Conservation (phyloP, 2,329 filamentous ascomycete genomes). For the Fusarium annulatum region DNA sequence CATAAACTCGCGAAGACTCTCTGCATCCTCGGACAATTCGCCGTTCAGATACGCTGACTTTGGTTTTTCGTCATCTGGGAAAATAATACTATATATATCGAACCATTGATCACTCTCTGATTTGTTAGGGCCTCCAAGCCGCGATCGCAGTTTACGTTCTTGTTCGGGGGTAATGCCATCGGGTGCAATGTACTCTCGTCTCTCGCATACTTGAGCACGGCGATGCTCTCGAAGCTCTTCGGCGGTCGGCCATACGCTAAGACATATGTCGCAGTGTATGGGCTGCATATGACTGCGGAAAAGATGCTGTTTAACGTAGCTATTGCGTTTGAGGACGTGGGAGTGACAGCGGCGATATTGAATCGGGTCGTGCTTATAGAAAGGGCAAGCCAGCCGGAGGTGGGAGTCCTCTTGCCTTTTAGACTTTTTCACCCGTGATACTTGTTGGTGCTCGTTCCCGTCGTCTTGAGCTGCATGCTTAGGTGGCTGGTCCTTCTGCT, state of each 20-base stretch:
- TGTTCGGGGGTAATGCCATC: neutral
- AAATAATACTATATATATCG: neutral
- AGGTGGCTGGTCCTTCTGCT: neutral
- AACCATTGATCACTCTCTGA: conserved; percentile 10
- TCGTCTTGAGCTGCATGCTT: neutral
- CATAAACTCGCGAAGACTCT: conserved; percentile 6
- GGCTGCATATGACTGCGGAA: conserved; percentile 4
- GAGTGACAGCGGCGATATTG: neutral
- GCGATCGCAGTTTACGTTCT: neutral
- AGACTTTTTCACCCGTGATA: neutral
- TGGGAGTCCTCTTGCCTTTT: neutral
- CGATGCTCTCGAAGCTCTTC: neutral
- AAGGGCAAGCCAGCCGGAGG: neutral
- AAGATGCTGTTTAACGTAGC: conserved; percentile 3
- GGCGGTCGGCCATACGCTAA: neutral
- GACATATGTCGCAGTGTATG: neutral
- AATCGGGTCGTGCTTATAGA: neutral
- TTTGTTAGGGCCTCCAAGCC: neutral
- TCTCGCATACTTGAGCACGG: conserved; percentile 1
- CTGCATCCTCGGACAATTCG: neutral
- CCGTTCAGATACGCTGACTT: neutral
- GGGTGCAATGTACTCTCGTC: neutral
- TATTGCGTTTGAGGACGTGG: neutral
- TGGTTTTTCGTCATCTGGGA: neutral
- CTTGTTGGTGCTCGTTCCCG: neutral